Conservation (phyloP, 2,329 filamentous ascomycete genomes). For the Apiospora kogelbergensis region DNA sequence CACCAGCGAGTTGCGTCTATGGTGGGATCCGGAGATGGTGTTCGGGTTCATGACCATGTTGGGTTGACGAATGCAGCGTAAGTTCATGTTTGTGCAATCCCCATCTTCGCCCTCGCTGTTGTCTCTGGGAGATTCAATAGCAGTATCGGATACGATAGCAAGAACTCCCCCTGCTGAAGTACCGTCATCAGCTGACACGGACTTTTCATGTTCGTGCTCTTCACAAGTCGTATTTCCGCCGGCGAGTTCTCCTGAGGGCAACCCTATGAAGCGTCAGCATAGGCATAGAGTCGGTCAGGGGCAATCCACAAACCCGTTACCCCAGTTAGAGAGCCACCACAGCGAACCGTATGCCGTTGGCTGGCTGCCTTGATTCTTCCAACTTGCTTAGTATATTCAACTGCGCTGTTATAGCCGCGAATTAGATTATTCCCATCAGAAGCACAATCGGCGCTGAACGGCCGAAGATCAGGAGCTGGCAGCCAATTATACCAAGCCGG, state of each 20-base stretch:
- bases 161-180: neutral
- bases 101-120: neutral
- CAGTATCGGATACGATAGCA: neutral
- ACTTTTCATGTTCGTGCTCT: neutral
- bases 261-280: neutral
- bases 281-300: neutral
- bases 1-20: neutral
- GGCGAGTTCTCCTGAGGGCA: neutral
- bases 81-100: neutral
- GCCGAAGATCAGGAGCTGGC: neutral
- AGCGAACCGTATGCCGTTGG: neutral
- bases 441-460: neutral
- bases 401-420: neutral
- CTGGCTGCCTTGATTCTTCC: neutral
- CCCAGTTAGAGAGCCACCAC: neutral
- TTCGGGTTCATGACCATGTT: neutral
- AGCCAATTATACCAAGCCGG: neutral
- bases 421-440: neutral
- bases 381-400: neutral
- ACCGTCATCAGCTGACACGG: neutral
- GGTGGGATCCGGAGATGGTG: neutral
- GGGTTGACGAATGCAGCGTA: neutral
- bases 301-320: neutral
- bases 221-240: neutral
- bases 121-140: neutral